Base-by-base conservation (phyloP, 495 filamentous ascomycete species). In the Aspergillus panamensis region DNA sequence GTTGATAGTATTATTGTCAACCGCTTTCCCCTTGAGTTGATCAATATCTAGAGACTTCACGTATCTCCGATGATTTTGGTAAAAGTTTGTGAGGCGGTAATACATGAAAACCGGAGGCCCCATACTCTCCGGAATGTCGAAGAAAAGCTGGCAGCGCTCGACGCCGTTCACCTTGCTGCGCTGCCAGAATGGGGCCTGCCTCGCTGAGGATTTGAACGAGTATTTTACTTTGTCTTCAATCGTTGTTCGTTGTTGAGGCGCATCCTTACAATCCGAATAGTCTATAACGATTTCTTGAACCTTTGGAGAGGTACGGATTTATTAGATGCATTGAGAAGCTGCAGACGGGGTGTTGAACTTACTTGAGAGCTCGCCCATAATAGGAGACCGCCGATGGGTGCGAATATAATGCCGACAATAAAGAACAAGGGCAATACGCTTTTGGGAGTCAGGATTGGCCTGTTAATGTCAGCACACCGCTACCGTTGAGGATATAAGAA, bases 41-140 rank as follows among this genome's bases (percentile, higher is more conserved):
- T 89, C 79, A 53, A 84, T 80, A 65, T 92, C 87, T 58, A 96
- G 83, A 1, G 91, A 96, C 62, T 88, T 86, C 40, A 96, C 93
- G 61, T 99, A 99, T 71, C 93, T 87, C 55, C 94, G 87, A 68
- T 99, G 94, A 70, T 99, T 99, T 70, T 99, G 94, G 77, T 97
- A 99, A 77, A 99, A 99, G 72, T 99, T 96, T 42, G 91, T 92
- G 40, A 99, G 84, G 52, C 88, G 87, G 73, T 99, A 99, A 75
- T 96, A 97, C 69, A 96, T 80, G 61, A 89, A 80, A 25, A 97
- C 86, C 4, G 92, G 92, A 0, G 93, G 83, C 9, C 79, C 76
- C 63, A 99, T 81, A 25, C 83, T 73, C 55, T 94, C 82, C 8
- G 91, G 91, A 30, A 97, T 85, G 29, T 82, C 76, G 74, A 97